Evolutionary conservation across 2,329 filamentous ascomycete species (phyloP), one percentile per base, ranked within the genome.

Genomic region (Venturia pyrina): DNA sequence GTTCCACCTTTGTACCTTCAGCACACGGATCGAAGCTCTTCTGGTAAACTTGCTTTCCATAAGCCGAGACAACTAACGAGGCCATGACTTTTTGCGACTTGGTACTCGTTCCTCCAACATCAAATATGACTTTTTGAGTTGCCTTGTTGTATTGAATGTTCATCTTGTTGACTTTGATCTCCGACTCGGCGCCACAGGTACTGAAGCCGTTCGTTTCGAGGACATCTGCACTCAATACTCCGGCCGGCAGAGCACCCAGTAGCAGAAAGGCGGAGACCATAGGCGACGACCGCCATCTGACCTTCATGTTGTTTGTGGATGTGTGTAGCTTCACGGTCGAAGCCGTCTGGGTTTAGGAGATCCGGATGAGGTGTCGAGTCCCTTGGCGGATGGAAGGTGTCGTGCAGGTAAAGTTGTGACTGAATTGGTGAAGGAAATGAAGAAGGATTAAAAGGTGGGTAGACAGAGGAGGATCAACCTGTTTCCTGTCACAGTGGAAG

Each of bases 1-100:
- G 80, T 10, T 83, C 75, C 63, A 97, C 83, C 69, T 85, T 87
- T 21, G 87, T 92, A 46, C 73, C 77, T 1, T 78, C 70, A 21
- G 87, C 83, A 76, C 95, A 99, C 44, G 95, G 95, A 73, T 97
- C 87, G 77, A 98, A 96, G 4, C 78, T 79, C 67, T 90, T 90
- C 48, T 83, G 81, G 78, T 96, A 98, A 32, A 97, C 85, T 68
- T 89, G 77, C 67, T 85, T 85, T 67, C 95, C 95, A 73, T 98
- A 98, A 10, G 93, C 93, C 34, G 83, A 89, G 48, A 97, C 89
- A 28, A 85, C 83, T 67, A 98, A 80, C 19, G 79, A 79, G 17
- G 91, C 93, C 65, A 84, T 89, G 67, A 98, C 91, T 70, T 96
- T 93, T 75, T 95, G 91, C 70, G 83, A 77, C 74, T 84, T 85